Evolutionary conservation across 2,329 filamentous ascomycete genomes (phyloP), one percentile per base, ranked within the genome.

Genomic region (Beauveria caledonica): DNA sequence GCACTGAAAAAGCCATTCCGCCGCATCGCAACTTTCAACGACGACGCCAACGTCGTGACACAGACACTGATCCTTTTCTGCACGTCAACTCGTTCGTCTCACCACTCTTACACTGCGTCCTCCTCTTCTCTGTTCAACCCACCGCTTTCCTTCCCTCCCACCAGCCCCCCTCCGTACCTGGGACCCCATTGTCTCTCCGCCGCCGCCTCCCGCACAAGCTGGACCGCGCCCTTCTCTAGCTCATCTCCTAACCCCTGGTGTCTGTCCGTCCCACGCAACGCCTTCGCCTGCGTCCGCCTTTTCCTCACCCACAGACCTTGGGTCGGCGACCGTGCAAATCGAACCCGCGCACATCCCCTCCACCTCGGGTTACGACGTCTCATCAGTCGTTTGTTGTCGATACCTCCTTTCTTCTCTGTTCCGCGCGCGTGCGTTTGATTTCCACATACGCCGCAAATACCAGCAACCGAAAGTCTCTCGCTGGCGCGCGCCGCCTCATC

Each of bases 161-260:
- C 13, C 44, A 23, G 21, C 19, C 44, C 33, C 33, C 10, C 33
- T 36, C 33, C 33, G 33, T 36, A 15, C 33, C 33, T 17, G 21
- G 48, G 25, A 21, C 17, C n/a, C 48, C 46, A 15, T 29, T 40
- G 10, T 46, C 49, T 33, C 29, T 55, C 17, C n/a, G 11, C 19
- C 13, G 19, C 50, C 51, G 25, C 40, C 33, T 56, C 25, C 40
- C 53, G 23, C 40, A n/a, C 51, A 52, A 40, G 17, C 40, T 56
- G 19, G 27, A n/a, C 42, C 27, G 11, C 54, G 44, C 46, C 55
- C 55, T 50, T 45, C 25, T 44, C 46, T 42, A 19, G 39, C 33
- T 58, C 46, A n/a, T 42, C 33, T 50, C 55, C 55, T 50, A 17
- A 50, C 55, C 55, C 55, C 55, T 58, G 55, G 55, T 23, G 7